A percentile compares a stretch with the other conserved stretches of the same genome.
phyloP scores from a whole-genome alignment of 1,284 basidiomycete genomes.

The Ganoderma lucidum region DNA sequence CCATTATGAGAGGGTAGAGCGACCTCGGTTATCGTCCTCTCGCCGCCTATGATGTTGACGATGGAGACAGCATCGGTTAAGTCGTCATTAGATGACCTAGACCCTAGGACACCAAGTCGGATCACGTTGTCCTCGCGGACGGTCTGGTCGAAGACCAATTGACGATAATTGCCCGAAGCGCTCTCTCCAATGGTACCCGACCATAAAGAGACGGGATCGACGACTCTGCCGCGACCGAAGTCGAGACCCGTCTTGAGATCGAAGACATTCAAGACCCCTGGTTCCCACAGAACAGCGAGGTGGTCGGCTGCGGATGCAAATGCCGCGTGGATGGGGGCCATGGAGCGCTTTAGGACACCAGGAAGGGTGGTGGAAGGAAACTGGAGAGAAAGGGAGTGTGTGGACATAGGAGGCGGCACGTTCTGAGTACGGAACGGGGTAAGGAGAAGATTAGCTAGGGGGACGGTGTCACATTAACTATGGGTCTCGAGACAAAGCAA shows the following conservation, averaged over 20 bases:
- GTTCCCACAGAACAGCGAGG: conserved; percentile 76
- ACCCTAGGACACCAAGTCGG: conserved; percentile 31
- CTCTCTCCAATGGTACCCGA: conserved; percentile 43
- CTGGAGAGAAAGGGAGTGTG: conserved; percentile 63
- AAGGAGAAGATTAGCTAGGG: conserved; percentile 74
- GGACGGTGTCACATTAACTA: not conserved
- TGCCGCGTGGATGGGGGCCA: conserved; percentile 58
- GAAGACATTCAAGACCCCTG: conserved; percentile 72
- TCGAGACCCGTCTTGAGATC: conserved; percentile 69
- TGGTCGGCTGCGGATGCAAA: conserved; percentile 68
- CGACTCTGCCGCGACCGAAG: conserved; percentile 68
- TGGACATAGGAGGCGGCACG: conserved; percentile 95
- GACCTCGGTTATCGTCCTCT: conserved; percentile 27
- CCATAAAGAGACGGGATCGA: conserved; percentile 66
- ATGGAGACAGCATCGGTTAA: conserved; percentile 31
- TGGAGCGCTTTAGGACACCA: conserved; percentile 28
- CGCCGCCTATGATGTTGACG: conserved; percentile 20
- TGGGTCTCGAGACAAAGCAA: not conserved
- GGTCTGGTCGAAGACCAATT: conserved; percentile 26
- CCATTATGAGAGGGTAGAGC: conserved; percentile 49
- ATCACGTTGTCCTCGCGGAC: conserved; percentile 10
- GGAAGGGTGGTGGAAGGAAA: conserved; percentile 29
- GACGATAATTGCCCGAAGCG: conserved; percentile 27
- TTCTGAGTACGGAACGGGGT: conserved; percentile 96
- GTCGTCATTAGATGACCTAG: conserved; percentile 15